Base-by-base conservation (phyloP, 345 rosid genomes). In the Boechera stricta region DNA sequence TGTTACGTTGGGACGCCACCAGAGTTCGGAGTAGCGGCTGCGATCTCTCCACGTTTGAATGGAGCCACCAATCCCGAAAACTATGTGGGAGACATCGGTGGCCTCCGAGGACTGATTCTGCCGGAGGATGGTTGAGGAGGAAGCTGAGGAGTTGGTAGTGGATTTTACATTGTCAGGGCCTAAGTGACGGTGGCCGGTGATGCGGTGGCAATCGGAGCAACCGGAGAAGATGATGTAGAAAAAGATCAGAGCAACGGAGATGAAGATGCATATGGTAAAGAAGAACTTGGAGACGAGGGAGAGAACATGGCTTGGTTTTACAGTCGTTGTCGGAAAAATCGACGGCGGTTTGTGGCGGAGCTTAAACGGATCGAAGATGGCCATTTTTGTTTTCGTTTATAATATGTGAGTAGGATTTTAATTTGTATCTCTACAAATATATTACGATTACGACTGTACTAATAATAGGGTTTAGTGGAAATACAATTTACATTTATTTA, bases 1-100 rank as follows among this genome's bases (percentile, higher is more conserved):
- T 21, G 88, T 89, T 18, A 75, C 71, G 63, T 86, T 85, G 7
- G 95, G 89, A 42, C 63, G 80, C 97, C 98, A 92, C 98, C 98
- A 92, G 2, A 88, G 85, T 47, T 90, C 91, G 5, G 81, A 15
- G 82, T 86, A 90, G 24, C 45, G 86, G 24, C 88, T 86, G 5
- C 98, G 93, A 18, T 71, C 59, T 64, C 83, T 60, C 98, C 98
- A 94, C 31, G 93, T 89, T 74, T 80, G 81, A 49, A 91, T 87
- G 6, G 98, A 87, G 36, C 97, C 98, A n/a, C 90, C 92, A 48
- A 90, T 85, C 53, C 97, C 95, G 10, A 94, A 90, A 32, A 84
- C 65, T 38, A 94, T 42, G 51, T 94, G 98, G 47, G 97, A 85
- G 26, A 87, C 11, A 69, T 86, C 81, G 0, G 93, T 90, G 2